Evolutionary conservation across 1,284 basidiomycete genomes (phyloP), one percentile per base, ranked within the genome.

Genomic region (Ganoderma lucidum): DNA sequence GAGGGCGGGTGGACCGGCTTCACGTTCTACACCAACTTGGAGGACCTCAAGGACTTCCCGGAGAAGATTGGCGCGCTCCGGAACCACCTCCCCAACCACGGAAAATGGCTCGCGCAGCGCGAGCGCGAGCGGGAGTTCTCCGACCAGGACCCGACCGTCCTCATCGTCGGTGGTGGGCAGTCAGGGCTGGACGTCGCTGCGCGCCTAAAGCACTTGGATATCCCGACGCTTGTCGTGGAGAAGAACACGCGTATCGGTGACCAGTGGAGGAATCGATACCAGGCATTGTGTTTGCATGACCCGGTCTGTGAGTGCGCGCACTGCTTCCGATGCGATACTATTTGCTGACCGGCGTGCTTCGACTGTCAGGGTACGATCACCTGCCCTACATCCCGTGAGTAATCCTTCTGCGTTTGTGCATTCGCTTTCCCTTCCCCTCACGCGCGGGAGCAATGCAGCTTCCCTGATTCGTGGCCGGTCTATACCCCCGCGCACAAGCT

Each of bases 141-240:
- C 41, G 81, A 81, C 51, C 62, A 71, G 28, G 81, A 84, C 55
- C 85, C 85, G 0, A 78, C 81, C 3, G 88, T 88, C 6, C 75
- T 90, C 62, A 84, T 91, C 69, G 80, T 92, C 59, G 91, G 91
- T 2, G 91, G 82, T 10, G 91, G 91, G 0, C 91, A 93, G 77
- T 85, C 86, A 64, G 92, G 91, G 9, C 78, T 93, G 41, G 86
- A 84, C 4, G 76, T 87, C 15, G 89, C 88, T 3, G 91, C 90
- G 48, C 81, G 88, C 59, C 80, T 92, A 68, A 88, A 88, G 76
- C 78, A 82, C 51, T 77, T 90, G 8, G 88, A 83, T 41, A 80
- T 92, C 19, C 78, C 83, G 6, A 80, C 84, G 14, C 78, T 92
- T 28, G 79, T 91, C 15, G 78, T 91, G 41, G 90, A 92, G 76